phyloP scores from a whole-genome alignment of 1,284 basidiomycete species.

The Nidula niveotomentosa region DNA sequence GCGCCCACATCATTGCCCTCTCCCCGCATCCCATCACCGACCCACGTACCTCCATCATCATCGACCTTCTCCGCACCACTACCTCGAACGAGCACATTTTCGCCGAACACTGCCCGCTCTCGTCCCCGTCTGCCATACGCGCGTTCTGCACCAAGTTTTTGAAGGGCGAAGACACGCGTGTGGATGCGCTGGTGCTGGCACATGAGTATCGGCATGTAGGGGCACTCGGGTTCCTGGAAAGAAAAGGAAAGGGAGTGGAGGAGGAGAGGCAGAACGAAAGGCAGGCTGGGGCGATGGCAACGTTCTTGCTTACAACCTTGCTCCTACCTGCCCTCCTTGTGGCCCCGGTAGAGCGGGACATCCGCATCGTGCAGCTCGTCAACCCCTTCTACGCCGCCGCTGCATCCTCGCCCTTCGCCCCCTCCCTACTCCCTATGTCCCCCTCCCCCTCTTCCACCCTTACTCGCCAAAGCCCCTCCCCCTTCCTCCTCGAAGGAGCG shows the following conservation, averaged over 20 bases:
- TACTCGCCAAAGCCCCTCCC: constrained; percentile 16
- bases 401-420: constrained; percentile 25
- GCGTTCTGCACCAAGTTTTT: constrained; percentile 67
- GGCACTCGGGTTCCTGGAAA: constrained; percentile 22
- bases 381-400: constrained; percentile 85
- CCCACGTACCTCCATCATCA: constrained; percentile 52
- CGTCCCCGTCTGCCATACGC: constrained; percentile 61
- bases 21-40: constrained; percentile 57
- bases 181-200: constrained; percentile 71
- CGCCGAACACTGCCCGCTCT: constrained; percentile 71
- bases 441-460: neutral
- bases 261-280: constrained; percentile 33
- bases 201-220: constrained; percentile 75
- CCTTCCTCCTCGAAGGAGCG: constrained; percentile 60
- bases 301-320: constrained; percentile 77
- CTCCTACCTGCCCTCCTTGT: constrained; percentile 77
- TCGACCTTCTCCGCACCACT: constrained; percentile 61
- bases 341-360: constrained; percentile 80
- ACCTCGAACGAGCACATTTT: constrained; percentile 74
- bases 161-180: constrained; percentile 58
- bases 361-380: constrained; percentile 78
- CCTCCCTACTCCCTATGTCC: constrained; percentile 28
- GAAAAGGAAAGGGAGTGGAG: constrained; percentile 10
- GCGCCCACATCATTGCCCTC: constrained; percentile 75
- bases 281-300: constrained; percentile 55